phyloP scores from a whole-genome alignment of 805 yeast genomes.

The Candida nitratophila region DNA sequence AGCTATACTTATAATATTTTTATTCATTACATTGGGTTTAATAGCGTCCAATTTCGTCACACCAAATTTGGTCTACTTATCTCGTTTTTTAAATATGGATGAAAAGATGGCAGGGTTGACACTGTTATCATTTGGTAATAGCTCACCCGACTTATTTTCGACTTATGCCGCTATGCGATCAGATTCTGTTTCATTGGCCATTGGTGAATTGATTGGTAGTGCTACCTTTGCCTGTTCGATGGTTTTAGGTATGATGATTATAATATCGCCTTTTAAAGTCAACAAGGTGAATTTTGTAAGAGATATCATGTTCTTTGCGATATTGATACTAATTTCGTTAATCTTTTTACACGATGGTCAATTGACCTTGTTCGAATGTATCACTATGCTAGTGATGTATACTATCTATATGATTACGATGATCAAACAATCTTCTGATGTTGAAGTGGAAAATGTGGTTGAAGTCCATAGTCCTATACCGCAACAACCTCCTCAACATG shows the following conservation, averaged over 20 bases:
- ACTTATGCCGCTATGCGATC: conserved; percentile 76
- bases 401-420: conserved; percentile 47
- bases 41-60: conserved; percentile 80
- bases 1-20: conserved; percentile 20
- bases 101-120: conserved; percentile 84
- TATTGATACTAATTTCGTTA: conserved; percentile 43
- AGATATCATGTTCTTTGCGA: conserved; percentile 53
- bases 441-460: not conserved
- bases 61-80: conserved; percentile 66
- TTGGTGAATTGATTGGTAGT: conserved; percentile 49
- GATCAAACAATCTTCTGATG: conserved; percentile 10
- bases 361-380: conserved; percentile 49
- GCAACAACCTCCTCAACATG: not conserved
- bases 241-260: conserved; percentile 43
- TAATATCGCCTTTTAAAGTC: conserved; percentile 43
- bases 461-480: not conserved
- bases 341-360: conserved; percentile 47
- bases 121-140: conserved; percentile 83
- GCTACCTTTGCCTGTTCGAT: conserved; percentile 45
- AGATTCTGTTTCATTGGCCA: conserved; percentile 50
- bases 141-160: conserved; percentile 82
- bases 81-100: conserved; percentile 54
- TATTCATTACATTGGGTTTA: conserved; percentile 62
- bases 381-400: conserved; percentile 50
- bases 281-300: conserved; percentile 43